Evolutionary conservation across 2,329 filamentous ascomycete species (phyloP), one percentile per base, ranked within the genome.

Genomic region (Calcarisporium arbuscula): DNA sequence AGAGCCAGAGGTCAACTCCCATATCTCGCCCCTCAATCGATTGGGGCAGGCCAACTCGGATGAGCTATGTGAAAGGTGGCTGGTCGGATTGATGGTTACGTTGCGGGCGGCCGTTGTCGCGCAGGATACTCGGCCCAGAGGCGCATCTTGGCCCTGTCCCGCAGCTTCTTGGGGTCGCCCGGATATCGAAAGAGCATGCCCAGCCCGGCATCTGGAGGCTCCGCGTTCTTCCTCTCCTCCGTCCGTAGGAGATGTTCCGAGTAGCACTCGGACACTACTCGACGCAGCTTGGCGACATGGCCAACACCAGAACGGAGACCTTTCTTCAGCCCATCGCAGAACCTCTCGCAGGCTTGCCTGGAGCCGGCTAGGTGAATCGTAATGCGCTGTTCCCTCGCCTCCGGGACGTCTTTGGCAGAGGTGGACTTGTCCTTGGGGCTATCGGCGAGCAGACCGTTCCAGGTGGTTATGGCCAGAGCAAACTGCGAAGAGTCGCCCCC

Each of bases 51-150:
- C 92, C 92, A 45, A 98, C 92, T 34, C 92, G 80, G 44, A 98
- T 95, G 32, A 98, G 76, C 59, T 96, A n/a, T 95, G 64, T 96
- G 92, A 51, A 96, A 96, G 18, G 92, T 96, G 4, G 92, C 90
- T 56, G 98, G 92, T 38, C 92, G 84, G 39, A 98, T 82, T 34
- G n/a, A 98, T 65, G 2, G 89, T 96, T 35, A 84, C 77, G 60
- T 95, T 96, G 38, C 92, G n/a, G n/a, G n/a, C n/a, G 80, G 32
- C 92, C 92, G 54, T 96, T 96, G 56, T 96, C 92, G 57, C 86
- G 76, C 41, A 98, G 70, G 58, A n/a, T 98, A 98, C 61, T 98
- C 92, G 38, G 85, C 87, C 92, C 92, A 98, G 26, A 98, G 65
- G 29, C 92, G 76, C 84, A 98, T 96, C 68, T 98, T 98, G 53